These are phyloP conservation scores for Talaromyces adpressus DNA, from an alignment of 495 filamentous ascomycete genomes.

Conservation along the genomic window DNA sequence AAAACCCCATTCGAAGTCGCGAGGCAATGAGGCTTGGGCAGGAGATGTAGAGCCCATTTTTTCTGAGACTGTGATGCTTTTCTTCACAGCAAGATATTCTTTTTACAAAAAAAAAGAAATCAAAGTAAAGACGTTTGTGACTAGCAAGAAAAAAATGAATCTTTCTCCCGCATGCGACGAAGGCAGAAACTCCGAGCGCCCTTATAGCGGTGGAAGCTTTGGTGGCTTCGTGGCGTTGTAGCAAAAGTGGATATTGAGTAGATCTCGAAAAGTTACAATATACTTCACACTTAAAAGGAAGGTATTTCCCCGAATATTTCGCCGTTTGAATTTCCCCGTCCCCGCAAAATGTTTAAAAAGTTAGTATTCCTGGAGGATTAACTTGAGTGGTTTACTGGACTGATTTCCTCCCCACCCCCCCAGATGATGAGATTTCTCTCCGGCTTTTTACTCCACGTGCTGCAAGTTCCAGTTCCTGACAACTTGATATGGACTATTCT, in stretches of 20 bases:
- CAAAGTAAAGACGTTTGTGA: background rate
- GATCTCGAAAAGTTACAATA: background rate
- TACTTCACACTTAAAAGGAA: background rate
- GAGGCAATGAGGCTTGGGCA: slow-evolving; percentile 10
- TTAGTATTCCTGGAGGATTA: background rate
- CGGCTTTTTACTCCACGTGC: background rate
- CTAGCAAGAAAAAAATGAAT: background rate
- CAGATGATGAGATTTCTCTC: background rate
- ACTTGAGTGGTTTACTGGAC: background rate
- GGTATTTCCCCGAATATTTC: background rate
- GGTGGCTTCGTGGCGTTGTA: background rate
- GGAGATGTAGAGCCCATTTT: background rate
- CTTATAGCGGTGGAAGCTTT: background rate
- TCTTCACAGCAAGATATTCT: background rate
- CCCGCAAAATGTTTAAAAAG: background rate
- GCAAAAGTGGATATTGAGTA: background rate
- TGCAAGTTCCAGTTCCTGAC: background rate
- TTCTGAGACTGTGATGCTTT: background rate
- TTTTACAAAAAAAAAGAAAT: too few relatives aligned
- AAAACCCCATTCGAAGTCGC: slow-evolving; percentile 35
- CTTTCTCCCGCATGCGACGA: background rate
- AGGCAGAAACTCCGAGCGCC: background rate
- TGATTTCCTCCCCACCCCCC: background rate
- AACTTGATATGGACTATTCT: background rate
- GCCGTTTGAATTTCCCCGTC: background rate